Percentiles rank a stretch among this genome's conserved stretches.
phyloP scores from a whole-genome alignment of 768 basidiomycete genomes.

The Boletus sensibilis region DNA sequence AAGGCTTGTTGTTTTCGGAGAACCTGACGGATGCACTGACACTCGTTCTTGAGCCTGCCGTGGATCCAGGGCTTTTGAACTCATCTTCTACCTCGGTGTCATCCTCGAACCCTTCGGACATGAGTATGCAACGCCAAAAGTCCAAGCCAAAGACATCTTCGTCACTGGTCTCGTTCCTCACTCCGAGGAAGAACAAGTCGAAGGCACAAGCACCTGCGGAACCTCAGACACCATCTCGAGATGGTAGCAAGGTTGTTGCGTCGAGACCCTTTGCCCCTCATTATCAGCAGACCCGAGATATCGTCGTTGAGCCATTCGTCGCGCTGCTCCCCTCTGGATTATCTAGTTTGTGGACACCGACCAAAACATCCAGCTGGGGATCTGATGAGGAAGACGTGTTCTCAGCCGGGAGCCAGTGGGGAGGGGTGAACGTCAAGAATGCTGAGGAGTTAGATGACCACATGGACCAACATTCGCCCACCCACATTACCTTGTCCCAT shows the following conservation, averaged over 20 bases:
- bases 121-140: conserved; percentile 42
- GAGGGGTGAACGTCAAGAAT: conserved; percentile 29
- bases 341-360: conserved; percentile 63
- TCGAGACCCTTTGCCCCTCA: conserved; percentile 84
- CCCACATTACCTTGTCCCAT: conserved; percentile 71
- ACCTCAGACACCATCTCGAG: conserved; percentile 46
- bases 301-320: conserved; percentile 68
- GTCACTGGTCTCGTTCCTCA: conserved; percentile 74
- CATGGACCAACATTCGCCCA: conserved; percentile 33
- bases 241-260: conserved; percentile 42
- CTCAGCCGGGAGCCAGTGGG: conserved; percentile 44
- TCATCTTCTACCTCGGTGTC: conserved; percentile 23
- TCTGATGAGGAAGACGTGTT: conserved; percentile 75
- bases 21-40: conserved; percentile 88
- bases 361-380: conserved; percentile 50
- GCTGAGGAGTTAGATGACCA: conserved; percentile 18
- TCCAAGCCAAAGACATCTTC: conserved; percentile 54
- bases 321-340: conserved; percentile 50
- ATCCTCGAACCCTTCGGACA: conserved; percentile 31
- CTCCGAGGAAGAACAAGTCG: conserved; percentile 68
- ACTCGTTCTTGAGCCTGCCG: conserved; percentile 62
- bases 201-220: conserved; percentile 35
- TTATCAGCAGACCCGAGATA: conserved; percentile 73
- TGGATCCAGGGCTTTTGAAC: conserved; percentile 37
- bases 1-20: conserved; percentile 88